Evolutionary conservation across 805 yeast species (phyloP).

Genomic region (Cephaloascus fragrans): DNA sequence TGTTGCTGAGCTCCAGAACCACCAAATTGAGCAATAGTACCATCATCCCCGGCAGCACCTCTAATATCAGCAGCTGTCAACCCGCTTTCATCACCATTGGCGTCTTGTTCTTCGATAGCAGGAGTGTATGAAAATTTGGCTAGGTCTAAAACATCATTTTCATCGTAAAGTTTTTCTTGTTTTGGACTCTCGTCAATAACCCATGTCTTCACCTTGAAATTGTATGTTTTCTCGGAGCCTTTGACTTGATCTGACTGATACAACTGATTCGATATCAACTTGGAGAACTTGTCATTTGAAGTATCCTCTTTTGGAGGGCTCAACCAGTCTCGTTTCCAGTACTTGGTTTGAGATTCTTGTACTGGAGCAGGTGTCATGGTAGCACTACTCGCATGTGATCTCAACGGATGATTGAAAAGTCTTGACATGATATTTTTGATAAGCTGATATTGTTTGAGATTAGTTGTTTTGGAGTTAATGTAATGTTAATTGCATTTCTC

Average conservation of each 20-base stretch:
- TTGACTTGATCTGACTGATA: slow-evolving; percentile 10
- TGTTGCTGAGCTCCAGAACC: slow-evolving; percentile 4
- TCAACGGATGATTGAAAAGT: not conserved
- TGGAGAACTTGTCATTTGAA: slow-evolving; percentile 2
- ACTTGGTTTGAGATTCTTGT: slow-evolving; percentile 5
- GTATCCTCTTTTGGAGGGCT: slow-evolving; percentile 11
- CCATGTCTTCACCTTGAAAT: slow-evolving; percentile 23
- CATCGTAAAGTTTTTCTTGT: slow-evolving; percentile 21
- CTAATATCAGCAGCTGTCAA: slow-evolving; percentile 38
- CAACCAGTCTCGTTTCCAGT: slow-evolving; percentile 21
- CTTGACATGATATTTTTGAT: not conserved
- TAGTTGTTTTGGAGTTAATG: too few relatives aligned
- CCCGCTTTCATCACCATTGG: slow-evolving; percentile 7
- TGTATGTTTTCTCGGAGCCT: slow-evolving; percentile 13
- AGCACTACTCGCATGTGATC: not conserved
- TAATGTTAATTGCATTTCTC: too few relatives aligned
- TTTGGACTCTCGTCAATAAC: slow-evolving; percentile 8
- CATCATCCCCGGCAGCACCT: slow-evolving; percentile 41
- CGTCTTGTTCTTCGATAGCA: slow-evolving; percentile 6
- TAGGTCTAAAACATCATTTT: slow-evolving; percentile 35
- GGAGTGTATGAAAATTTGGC: slow-evolving; percentile 20
- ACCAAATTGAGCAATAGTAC: slow-evolving; percentile 27
- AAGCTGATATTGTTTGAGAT: too few relatives aligned
- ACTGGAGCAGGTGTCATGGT: not conserved
- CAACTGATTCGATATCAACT: slow-evolving; percentile 5